Conservation (phyloP, 2,329 filamentous ascomycete species). For the Periconia macrospinosa region DNA sequence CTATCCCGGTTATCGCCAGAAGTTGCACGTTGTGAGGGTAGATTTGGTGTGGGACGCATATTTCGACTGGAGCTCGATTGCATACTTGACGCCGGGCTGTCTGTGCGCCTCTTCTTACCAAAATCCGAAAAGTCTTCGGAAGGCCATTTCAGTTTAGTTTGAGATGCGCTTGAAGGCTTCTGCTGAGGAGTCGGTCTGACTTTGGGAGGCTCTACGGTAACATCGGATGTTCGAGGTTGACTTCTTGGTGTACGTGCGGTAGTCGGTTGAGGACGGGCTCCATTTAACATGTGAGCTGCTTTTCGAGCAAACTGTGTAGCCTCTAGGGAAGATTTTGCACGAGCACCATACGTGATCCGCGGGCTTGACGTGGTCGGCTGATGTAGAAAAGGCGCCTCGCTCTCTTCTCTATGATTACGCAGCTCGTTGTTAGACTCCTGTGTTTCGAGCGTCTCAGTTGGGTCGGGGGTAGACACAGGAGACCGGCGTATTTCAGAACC, state of each 20-base stretch:
- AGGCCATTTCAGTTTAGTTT: background rate
- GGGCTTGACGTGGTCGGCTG: background rate
- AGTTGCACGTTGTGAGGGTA: background rate
- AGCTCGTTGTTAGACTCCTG: background rate
- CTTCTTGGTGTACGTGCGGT: background rate
- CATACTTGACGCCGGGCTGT: background rate
- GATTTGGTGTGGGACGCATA: background rate
- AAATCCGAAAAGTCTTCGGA: background rate
- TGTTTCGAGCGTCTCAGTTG: background rate
- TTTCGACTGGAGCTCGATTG: background rate
- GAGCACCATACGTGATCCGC: background rate
- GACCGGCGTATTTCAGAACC: slow-evolving; percentile 10
- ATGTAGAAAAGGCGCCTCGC: background rate
- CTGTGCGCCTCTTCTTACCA: background rate
- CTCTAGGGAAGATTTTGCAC: background rate
- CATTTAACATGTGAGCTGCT: background rate
- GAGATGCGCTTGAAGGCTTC: background rate
- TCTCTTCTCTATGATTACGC: background rate
- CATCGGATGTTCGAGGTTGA: background rate
- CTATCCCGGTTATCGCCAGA: background rate
- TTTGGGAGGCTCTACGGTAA: background rate
- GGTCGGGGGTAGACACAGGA: slow-evolving; percentile 8
- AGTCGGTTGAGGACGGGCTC: background rate
- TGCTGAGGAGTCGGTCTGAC: background rate
- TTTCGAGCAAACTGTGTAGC: background rate